phyloP scores from a whole-genome alignment of 768 basidiomycete species.

The Russula vinacea region DNA sequence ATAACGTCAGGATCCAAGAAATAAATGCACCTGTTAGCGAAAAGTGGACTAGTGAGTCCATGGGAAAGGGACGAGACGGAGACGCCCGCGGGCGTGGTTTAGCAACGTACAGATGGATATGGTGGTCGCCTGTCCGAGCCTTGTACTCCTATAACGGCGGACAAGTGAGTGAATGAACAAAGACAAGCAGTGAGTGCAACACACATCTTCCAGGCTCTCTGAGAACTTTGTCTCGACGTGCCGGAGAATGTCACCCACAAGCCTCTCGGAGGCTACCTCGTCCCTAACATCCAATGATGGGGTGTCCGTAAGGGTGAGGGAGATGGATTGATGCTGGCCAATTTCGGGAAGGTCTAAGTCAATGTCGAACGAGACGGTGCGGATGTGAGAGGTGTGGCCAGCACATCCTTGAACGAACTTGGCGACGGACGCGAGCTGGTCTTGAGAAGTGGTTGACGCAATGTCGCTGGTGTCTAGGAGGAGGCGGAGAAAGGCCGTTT shows the following conservation, averaged over 20 bases:
- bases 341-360: constrained; percentile 52
- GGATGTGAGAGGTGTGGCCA: constrained; percentile 69
- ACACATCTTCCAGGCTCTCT: constrained; percentile 75
- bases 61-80: constrained; percentile 14
- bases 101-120: constrained; percentile 70
- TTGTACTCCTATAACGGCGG: constrained; percentile 58
- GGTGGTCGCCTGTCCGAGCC: constrained; percentile 66
- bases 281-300: constrained; percentile 76
- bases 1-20: constrained; percentile 84
- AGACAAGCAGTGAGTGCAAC: constrained; percentile 37
- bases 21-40: constrained; percentile 66
- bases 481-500: constrained; percentile 83
- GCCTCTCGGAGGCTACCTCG: constrained; percentile 58
- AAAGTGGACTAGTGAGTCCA: constrained; percentile 24
- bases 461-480: constrained; percentile 77
- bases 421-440: constrained; percentile 76
- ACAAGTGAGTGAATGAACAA: constrained; percentile 26
- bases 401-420: constrained; percentile 76
- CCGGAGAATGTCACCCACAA: constrained; percentile 62
- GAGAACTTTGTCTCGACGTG: constrained; percentile 70
- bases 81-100: constrained; percentile 15
- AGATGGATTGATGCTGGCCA: constrained; percentile 48
- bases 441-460: constrained; percentile 57
- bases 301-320: constrained; percentile 75
- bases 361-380: constrained; percentile 69